These are phyloP conservation scores for Aphelidium insulamus DNA, from an alignment of 371 early-diverging fungal genomes.

Conservation along the genomic window DNA sequence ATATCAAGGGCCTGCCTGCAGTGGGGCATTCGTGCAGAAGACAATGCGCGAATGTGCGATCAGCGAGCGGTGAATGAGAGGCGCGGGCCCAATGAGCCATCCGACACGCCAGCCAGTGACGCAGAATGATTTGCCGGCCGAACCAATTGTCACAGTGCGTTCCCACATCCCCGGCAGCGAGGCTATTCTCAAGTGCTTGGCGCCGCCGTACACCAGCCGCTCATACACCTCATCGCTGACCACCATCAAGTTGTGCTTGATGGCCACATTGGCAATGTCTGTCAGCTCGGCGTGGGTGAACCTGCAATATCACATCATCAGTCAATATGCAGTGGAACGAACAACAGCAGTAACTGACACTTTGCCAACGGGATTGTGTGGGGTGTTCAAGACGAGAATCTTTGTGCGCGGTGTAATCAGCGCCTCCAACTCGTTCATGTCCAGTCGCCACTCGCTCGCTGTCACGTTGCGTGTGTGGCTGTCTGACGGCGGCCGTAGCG, in stretches of 20 bases:
- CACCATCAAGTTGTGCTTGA: conserved; percentile 60
- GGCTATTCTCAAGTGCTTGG: conserved; percentile 47
- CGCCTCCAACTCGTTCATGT: conserved; percentile 49
- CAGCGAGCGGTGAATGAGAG: conserved; percentile 45
- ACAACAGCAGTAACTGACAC: conserved; percentile 15
- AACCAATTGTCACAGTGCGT: conserved; percentile 81
- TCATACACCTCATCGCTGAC: conserved; percentile 89
- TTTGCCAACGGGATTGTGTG: conserved; percentile 85
- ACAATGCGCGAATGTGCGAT: conserved; percentile 76
- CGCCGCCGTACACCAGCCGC: conserved; percentile 54
- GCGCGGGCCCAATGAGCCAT: conserved; percentile 66
- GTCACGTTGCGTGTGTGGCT: conserved; percentile 1
- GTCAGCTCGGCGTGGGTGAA: conserved; percentile 56
- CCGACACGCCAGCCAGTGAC: conserved; percentile 95
- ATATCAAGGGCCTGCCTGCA: conserved; percentile 27
- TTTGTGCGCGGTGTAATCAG: conserved; percentile 58
- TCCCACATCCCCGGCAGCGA: conserved; percentile 65
- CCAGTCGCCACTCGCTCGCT: conserved; percentile 56
- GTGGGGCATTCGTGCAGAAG: conserved; percentile 68
- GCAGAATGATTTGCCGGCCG: conserved; percentile 80
- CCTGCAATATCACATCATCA: conserved; percentile 19
- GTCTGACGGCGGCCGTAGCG: conserved; percentile 3
- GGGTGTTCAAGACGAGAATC: conserved; percentile 80
- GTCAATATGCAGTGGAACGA: neutral
- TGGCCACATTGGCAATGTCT: conserved; percentile 53